Conservation (phyloP, 1,139 yeast species). For the Nakaseomyces sp. region DNA sequence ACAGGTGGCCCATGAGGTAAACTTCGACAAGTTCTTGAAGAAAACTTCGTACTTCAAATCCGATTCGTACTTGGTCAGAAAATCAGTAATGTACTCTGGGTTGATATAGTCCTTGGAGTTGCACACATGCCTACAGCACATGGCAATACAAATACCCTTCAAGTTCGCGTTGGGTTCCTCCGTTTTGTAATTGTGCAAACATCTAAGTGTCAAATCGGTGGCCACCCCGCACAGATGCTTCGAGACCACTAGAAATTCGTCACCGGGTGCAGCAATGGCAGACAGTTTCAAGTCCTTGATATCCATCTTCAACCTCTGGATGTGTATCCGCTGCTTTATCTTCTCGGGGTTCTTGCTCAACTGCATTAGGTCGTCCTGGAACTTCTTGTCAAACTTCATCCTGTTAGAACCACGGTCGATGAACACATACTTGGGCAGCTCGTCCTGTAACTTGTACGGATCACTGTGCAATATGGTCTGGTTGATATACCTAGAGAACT, state of each 20-base stretch:
- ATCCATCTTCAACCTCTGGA: constrained; percentile 45
- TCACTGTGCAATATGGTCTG: constrained; percentile 15
- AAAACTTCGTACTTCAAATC: constrained; percentile 21
- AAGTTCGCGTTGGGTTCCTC: constrained; percentile 18
- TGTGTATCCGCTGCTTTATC: not conserved
- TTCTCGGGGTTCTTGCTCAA: constrained; percentile 7
- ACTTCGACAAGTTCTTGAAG: constrained; percentile 48
- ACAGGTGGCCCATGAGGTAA: constrained; percentile 84
- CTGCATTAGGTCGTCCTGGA: constrained; percentile 43
- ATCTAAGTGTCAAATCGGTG: constrained; percentile 72
- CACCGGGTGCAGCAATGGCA: constrained; percentile 34
- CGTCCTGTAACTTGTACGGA: not conserved
- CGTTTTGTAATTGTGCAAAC: constrained; percentile 42
- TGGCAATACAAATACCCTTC: constrained; percentile 68
- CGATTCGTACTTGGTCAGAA: constrained; percentile 23
- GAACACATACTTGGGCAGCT: constrained; percentile 42
- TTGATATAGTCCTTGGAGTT: constrained; percentile 43
- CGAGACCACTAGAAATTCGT: constrained; percentile 52
- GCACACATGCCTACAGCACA: constrained; percentile 92
- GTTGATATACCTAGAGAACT: constrained; percentile 59
- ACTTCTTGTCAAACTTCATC: constrained; percentile 67
- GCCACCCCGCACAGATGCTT: constrained; percentile 93
- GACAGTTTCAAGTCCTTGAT: constrained; percentile 64
- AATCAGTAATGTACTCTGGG: constrained; percentile 38
- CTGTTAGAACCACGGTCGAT: constrained; percentile 74